Evolutionary conservation across 2,329 filamentous ascomycete genomes (phyloP).

Genomic region (Penicillium brasilianum): DNA sequence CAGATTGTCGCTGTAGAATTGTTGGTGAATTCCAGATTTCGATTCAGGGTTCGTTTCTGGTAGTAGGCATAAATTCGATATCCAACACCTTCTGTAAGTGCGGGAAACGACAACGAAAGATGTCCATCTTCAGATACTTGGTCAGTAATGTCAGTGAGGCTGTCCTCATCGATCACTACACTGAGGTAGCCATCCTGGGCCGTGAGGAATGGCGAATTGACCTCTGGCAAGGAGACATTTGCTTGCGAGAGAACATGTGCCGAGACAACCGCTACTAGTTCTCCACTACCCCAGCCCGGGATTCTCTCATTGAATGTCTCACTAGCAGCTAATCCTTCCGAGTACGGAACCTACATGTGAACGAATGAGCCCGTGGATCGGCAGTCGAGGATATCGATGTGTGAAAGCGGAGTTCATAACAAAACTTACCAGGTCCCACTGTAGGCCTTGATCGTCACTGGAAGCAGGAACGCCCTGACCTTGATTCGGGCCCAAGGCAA

Average conservation of each 20-base stretch:
- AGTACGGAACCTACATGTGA: not conserved
- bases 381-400: not conserved
- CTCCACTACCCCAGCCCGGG: not conserved
- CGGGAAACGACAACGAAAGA: not conserved
- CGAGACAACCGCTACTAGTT: not conserved
- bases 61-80: not conserved
- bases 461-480: slow-evolving; percentile 53
- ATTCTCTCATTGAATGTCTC: not conserved
- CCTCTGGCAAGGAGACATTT: not conserved
- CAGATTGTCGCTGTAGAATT: not conserved
- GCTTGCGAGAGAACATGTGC: not conserved
- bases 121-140: not conserved
- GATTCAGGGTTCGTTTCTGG: not conserved
- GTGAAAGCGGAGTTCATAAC: not conserved
- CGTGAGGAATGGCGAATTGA: not conserved
- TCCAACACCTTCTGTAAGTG: not conserved
- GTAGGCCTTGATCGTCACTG: slow-evolving; percentile 40
- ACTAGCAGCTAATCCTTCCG: not conserved
- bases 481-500: slow-evolving; percentile 53
- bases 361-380: not conserved
- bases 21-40: not conserved
- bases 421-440: slow-evolving; percentile 9
- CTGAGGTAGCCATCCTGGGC: not conserved
- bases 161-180: not conserved
- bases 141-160: not conserved